Base-by-base conservation (phyloP, 176 grass and related monocot species). In the Cymbopogon citratus region DNA sequence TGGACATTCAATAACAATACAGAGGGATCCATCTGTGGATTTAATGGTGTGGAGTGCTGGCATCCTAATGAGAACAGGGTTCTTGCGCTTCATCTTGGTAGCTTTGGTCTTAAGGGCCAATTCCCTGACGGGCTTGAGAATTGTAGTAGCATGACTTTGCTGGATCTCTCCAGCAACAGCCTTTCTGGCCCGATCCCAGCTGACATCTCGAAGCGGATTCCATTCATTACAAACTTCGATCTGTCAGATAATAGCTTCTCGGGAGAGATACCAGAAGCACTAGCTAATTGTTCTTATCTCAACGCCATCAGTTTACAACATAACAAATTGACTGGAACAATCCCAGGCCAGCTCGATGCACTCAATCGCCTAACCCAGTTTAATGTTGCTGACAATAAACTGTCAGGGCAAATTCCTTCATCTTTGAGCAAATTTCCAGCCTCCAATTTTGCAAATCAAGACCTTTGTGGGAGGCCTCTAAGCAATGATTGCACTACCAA, bases 81-180 rank as follows among this genome's bases (percentile, higher is more conserved):
- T 34, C 79, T 98, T 44, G 81, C 85, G 60, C 92, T 98, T 64
- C 81, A 27, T 9, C 90, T 98, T 38, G 82, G 90, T n/a, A 93
- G 94, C 83, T 90, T 95, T 85, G 92, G 87, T 67, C 88, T 98
- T 66, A 73, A 82, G 41, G 96, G 96, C 12, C 56, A 24, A 14
- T 98, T 98, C 34, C 96, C 96, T 45, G 86, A 59, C 18, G 96
- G 92, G 6, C 85, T 98, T 39, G 91, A 88, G 81, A 95, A 95
- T n/a, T 98, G 96, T 41, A 93, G 86, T 63, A 98, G 91, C 82
- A 80, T 98, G 79, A 98, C 87, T 7, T 86, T 87, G 13, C 63
- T 98, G 73, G 92, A 98, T 82, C 89, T 98, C 64, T 98, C 96
- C 8, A 87, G 76, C 80, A 98, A 98, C 88, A 98, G 87, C 63